Evolutionary conservation across 345 rosid genomes (phyloP), one percentile per base, ranked within the genome.

Genomic region (Cardamine chenopodiifolia): DNA sequence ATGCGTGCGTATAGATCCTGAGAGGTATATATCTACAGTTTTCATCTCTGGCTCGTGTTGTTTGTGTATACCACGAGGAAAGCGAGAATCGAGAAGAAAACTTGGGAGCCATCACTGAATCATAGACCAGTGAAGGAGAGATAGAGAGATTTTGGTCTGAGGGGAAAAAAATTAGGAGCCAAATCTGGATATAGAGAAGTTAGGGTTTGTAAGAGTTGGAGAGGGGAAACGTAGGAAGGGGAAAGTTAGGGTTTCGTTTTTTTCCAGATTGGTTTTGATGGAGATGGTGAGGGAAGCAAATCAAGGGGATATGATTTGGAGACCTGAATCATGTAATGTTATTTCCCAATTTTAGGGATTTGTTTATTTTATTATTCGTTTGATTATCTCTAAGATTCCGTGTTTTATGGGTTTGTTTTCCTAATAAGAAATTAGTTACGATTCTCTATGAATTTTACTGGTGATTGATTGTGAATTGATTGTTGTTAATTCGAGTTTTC

Each of bases 281-380:
- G 44, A 61, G 64, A 76, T 86, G 66, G 67, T 62, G 12, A 77
- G 79, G 75, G 68, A 56, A 78, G 14, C 81, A 53, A 67, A 74
- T 83, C 83, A 73, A 60, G 31, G 82, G 77, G 69, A 54, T 42
- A 42, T 83, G 77, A 75, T 85, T 80, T 67, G 11, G 53, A 74
- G 50, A 74, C 82, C 83, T 22, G 83, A 90, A 88, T 85, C 83
- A 86, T 73, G 88, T 73, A 68, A 74, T 62, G 53, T 52, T 58
- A 29, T 47, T 20, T 78, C 70, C 74, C 66, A 64, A 40, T 72
- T 73, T 68, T 80, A 70, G 82, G 83, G 78, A 22, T 35, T 52
- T 58, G 28, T 34, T 4, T 15, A 26, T 10, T 3, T 2, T 0
- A 13, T 1, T 26, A 8, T 66, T 48, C 40, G 65, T 17, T 62